Evolutionary conservation across 768 basidiomycete genomes (phyloP).

Genomic region (Boletus reticulatus): DNA sequence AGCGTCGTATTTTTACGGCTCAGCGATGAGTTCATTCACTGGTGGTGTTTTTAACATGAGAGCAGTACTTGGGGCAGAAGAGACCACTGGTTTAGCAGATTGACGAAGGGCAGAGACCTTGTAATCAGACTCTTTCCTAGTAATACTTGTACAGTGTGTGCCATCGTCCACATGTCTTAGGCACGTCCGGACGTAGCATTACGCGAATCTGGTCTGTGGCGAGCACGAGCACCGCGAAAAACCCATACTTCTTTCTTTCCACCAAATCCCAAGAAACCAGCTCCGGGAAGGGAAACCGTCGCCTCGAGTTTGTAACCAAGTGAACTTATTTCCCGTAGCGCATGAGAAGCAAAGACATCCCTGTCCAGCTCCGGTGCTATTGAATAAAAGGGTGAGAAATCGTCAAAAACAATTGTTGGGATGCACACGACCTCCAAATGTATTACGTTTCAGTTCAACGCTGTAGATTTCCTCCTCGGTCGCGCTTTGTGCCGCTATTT

Average conservation of each 20-base stretch:
- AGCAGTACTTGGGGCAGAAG: slow-evolving; percentile 34
- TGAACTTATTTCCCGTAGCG: slow-evolving; percentile 55
- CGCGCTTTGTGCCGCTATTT: slow-evolving; percentile 40
- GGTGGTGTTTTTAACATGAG: slow-evolving; percentile 40
- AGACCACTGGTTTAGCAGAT: slow-evolving; percentile 32
- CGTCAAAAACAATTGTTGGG: neutral
- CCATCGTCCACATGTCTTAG: neutral
- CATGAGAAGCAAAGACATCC: slow-evolving; percentile 56
- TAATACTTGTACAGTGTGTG: slow-evolving; percentile 12
- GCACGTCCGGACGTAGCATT: slow-evolving; percentile 20
- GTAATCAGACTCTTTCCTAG: neutral
- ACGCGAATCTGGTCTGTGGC: slow-evolving; percentile 30
- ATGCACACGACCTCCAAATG: slow-evolving; percentile 31
- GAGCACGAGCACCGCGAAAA: slow-evolving; percentile 46
- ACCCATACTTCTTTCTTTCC: slow-evolving; percentile 60
- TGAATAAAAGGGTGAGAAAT: slow-evolving; percentile 1
- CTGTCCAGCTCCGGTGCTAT: slow-evolving; percentile 47
- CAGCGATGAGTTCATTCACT: slow-evolving; percentile 37
- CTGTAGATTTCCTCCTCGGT: slow-evolving; percentile 52
- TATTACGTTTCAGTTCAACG: slow-evolving; percentile 50
- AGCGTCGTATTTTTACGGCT: slow-evolving; percentile 38
- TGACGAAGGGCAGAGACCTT: slow-evolving; percentile 14
- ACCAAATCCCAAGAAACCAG: slow-evolving; percentile 37
- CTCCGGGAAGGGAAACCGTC: slow-evolving; percentile 55
- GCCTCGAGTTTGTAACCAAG: slow-evolving; percentile 65